A percentile compares a stretch with the other conserved stretches of the same genome.
These are phyloP conservation scores for Hanseniaspora lindneri DNA, from an alignment of 805 yeast species.

Conservation along the genomic window DNA sequence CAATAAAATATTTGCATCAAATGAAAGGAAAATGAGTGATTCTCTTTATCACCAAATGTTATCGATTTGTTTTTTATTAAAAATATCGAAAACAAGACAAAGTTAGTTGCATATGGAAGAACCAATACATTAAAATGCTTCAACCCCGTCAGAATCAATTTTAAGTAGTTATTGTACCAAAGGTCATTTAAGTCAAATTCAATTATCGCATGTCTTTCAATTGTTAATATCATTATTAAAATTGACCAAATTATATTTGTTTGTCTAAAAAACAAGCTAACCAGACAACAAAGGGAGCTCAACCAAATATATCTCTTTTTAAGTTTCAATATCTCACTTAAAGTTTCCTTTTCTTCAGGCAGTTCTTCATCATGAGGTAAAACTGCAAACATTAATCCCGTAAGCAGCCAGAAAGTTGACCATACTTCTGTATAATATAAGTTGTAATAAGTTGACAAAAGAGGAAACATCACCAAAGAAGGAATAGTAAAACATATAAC, in stretches of 20 bases:
- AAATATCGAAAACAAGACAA: slow-evolving; percentile 44
- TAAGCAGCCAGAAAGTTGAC: slow-evolving; percentile 62
- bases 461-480: slow-evolving; percentile 47
- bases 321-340: not conserved
- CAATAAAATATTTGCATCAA: slow-evolving; percentile 75
- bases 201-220: slow-evolving; percentile 41
- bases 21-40: slow-evolving; percentile 64
- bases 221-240: slow-evolving; percentile 42
- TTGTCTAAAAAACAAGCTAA: slow-evolving; percentile 70
- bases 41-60: slow-evolving; percentile 82
- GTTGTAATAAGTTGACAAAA: slow-evolving; percentile 58
- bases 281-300: slow-evolving; percentile 46
- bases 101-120: slow-evolving; percentile 45
- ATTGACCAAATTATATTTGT: slow-evolving; percentile 84
- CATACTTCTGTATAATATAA: slow-evolving; percentile 89
- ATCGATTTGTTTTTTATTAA: slow-evolving; percentile 65
- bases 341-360: not conserved
- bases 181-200: slow-evolving; percentile 32
- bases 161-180: slow-evolving; percentile 32
- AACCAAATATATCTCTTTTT: slow-evolving; percentile 28
- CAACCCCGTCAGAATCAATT: slow-evolving; percentile 30
- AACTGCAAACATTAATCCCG: slow-evolving; percentile 40
- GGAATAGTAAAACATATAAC: slow-evolving; percentile 37
- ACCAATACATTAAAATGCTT: slow-evolving; percentile 29
- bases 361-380: slow-evolving; percentile 30